Base-by-base conservation (phyloP, 31 red algal genomes). In the Porphyra umbilicalis region DNA sequence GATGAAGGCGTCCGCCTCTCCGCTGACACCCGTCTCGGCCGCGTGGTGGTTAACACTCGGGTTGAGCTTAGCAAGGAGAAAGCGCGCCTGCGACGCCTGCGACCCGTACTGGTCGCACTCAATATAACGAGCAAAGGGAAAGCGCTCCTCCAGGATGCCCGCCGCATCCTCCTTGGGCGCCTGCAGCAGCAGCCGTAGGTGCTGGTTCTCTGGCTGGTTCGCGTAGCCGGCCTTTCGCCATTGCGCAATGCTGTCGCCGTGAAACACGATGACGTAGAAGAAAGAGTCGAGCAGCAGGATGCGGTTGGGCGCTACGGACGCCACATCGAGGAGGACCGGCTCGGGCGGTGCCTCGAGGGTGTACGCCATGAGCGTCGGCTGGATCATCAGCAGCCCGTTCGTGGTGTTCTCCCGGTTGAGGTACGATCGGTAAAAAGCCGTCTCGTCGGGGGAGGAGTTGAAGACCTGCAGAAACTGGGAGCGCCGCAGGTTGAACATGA, bases 171-270 rank as follows among this genome's bases (percentile, higher is more conserved):
- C 84, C 80, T 89, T 85, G 18, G 94, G 94, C 29, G 90, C 83
- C 44, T 97, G 85, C 82, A 97, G 83, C 83, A 97, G 83, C 38
- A 87, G 77, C 8, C 78, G 84, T 15, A 97, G 82, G 86, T 93
- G 88, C 9, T 68, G 82, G 39, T 91, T 86, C 77, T 97, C 84
- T 44, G 87, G 91, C 74, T 97, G 84, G 32, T 86, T 46, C 77
- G 94, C 92, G 75, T 97, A 98, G 31, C 95, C 95, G 80, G 92
- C 92, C 76, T 98, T 94, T 38, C 91, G 82, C 95, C 95, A 98
- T 34, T 93, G 86, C 67, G 92, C 90, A 31, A 98, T 85, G 32
- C 81, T 91, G 77, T 88, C 84, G 14, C 95, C 95, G 30, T 80
- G 89, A 80, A 90, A 98, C 30, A 98, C 90, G 90, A 98, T 94